Percentiles rank a stretch among this genome's conserved stretches.
These are phyloP conservation scores for Boletellus emodensis DNA, from an alignment of 768 basidiomycete species.

Conservation along the genomic window DNA sequence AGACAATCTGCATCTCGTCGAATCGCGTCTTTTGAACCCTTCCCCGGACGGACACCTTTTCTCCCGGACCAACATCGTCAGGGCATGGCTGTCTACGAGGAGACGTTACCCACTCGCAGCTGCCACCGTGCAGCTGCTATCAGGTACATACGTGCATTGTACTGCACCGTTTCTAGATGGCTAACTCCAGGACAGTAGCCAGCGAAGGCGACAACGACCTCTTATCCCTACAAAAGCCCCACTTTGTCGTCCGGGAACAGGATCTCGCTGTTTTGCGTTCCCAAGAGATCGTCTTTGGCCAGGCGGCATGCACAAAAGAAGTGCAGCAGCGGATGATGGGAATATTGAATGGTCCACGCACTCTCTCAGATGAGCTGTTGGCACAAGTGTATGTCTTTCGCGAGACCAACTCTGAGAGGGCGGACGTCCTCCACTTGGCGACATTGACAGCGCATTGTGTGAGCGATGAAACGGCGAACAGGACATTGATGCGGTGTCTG, in stretches of 20 bases:
- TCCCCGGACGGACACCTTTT: neutral
- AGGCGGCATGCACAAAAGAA: conserved; percentile 33
- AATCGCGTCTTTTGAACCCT: neutral
- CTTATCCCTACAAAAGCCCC: neutral
- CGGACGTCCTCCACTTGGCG: conserved; percentile 38
- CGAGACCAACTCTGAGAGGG: conserved; percentile 29
- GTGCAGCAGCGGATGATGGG: conserved; percentile 28
- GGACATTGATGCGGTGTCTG: conserved; percentile 42
- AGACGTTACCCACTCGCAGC: neutral
- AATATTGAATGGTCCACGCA: conserved; percentile 32
- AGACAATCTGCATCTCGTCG: neutral
- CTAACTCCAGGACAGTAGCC: neutral
- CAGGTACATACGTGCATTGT: neutral
- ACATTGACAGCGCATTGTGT: conserved; percentile 46
- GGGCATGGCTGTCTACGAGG: conserved; percentile 1
- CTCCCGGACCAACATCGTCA: neutral
- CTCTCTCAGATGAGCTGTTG: conserved; percentile 40
- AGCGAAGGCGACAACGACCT: neutral
- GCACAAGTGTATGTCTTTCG: conserved; percentile 41
- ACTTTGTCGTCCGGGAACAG: conserved; percentile 41
- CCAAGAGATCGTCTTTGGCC: conserved; percentile 37
- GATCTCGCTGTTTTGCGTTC: conserved; percentile 29
- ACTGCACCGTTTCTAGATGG: neutral
- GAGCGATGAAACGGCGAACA: conserved; percentile 47
- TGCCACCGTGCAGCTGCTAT: neutral